Evolutionary conservation across 2,329 filamentous ascomycete genomes (phyloP), one percentile per base, ranked within the genome.

Genomic region (Fusarium begoniae): DNA sequence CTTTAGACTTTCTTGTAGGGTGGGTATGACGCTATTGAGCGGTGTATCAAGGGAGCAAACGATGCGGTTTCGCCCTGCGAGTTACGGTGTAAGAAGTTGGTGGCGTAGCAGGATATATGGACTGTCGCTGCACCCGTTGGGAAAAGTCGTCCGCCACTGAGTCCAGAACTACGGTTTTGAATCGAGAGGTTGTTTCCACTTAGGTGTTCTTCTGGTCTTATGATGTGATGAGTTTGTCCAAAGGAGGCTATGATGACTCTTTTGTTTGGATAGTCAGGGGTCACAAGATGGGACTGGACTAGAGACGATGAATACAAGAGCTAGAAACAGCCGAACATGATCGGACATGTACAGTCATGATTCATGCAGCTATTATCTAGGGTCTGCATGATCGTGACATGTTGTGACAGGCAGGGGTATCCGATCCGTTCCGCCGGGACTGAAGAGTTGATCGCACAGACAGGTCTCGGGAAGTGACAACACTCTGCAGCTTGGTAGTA

Each of bases 31-130:
- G 47, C 51, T 45, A 32, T 26, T 41, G 51, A 47, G 57, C 43
- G 68, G 67, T 55, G 66, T 50, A 22, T 50, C 18, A 40, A 54
- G 48, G 22, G 43, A 22, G 28, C 10, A 63, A 56, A 37, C 28
- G 10, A 28, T 14, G 40, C 12, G 44, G 44, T 55, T 58, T 44
- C 22, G 45, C 26, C 45, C 32, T 57, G 8, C 35, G 40, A 64
- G 47, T 65, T 69, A 48, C 22, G 69, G 58, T 54, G 54, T 66
- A 30, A 72, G 70, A 57, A 40, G 41, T 50, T 59, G 66, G 45
- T 45, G 54, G 37, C 44, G 50, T 18, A 11, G 22, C 43, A 51
- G 43, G 56, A 41, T 63, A 44, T 37, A 62, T 40, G 18, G 45
- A 48, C 18, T 48, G 18, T 56, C 45, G 41, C 63, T 71, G 61